A percentile compares a stretch with the other conserved stretches of the same genome.
phyloP scores from a whole-genome alignment of 495 filamentous ascomycete species.

The Glutinoglossum americanum region DNA sequence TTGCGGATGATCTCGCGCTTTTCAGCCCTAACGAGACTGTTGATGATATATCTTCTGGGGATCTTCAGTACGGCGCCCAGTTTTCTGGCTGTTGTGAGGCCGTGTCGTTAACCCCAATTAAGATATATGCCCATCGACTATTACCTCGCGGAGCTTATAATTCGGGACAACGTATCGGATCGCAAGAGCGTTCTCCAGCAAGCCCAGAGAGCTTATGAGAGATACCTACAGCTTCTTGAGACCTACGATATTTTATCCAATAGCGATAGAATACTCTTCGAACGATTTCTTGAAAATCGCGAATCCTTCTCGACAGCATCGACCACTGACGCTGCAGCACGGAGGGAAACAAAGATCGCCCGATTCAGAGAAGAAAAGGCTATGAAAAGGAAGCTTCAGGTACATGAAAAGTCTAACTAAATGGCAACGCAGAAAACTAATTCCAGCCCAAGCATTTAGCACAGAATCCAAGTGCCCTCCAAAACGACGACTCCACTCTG shows the following conservation, averaged over 20 bases:
- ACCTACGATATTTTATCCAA: slow-evolving; percentile 50
- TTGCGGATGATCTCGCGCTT: slow-evolving; percentile 47
- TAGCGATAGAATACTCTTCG: slow-evolving; percentile 47
- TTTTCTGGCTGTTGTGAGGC: neutral
- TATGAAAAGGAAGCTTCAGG: slow-evolving; percentile 64
- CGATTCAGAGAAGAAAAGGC: slow-evolving; percentile 75
- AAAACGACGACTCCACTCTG: slow-evolving; percentile 56
- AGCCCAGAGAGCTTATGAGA: slow-evolving; percentile 49
- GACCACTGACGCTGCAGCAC: slow-evolving; percentile 43
- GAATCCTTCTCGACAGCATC: slow-evolving; percentile 46
- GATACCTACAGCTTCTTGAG: slow-evolving; percentile 53
- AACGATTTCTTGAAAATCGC: slow-evolving; percentile 43
- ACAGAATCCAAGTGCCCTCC: slow-evolving; percentile 33
- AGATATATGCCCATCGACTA: slow-evolving; percentile 52
- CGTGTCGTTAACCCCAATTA: neutral
- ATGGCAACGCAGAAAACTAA: neutral
- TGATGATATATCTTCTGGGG: slow-evolving; percentile 69
- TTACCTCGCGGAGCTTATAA: slow-evolving; percentile 43
- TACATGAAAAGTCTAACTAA: slow-evolving; percentile 11
- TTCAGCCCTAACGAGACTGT: slow-evolving; percentile 82
- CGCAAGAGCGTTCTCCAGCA: slow-evolving; percentile 40
- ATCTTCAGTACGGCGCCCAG: slow-evolving; percentile 40
- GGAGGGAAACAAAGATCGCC: slow-evolving; percentile 65
- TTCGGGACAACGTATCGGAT: slow-evolving; percentile 29
- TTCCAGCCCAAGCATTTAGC: slow-evolving; percentile 28